Evolutionary conservation across 495 filamentous ascomycete genomes (phyloP), one percentile per base, ranked within the genome.

Genomic region (Talaromyces liani): DNA sequence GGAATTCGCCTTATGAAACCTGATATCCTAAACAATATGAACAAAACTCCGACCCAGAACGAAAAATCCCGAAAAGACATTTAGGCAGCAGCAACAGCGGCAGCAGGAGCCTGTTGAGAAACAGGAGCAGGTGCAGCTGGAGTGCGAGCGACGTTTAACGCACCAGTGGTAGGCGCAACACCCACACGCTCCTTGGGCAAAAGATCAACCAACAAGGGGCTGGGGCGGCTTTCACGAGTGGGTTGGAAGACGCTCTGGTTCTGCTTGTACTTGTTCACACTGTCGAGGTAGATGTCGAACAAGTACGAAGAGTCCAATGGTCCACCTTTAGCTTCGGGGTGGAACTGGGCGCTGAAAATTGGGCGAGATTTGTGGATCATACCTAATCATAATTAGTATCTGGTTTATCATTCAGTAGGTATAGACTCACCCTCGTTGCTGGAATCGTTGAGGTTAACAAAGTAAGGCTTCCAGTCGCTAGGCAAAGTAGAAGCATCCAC

Each of bases 301-400:
- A 98, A 84, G 75, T 95, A 98, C 0, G 90, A 83, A 29, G 89
- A 93, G 78, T 98, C 94, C 71, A 95, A 85, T 25, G 94, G 94
- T 60, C 95, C 94, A 49, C 94, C 94, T 78, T 95, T 94, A 60
- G 94, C 95, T 77, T 98, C 94, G 39, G 94, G 94, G 72, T 98
- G 94, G 85, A 98, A 98, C 75, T 98, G 94, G 62, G 93, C 96
- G 65, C 89, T 91, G 84, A 98, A 98, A 73, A 98, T 98, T 36
- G 94, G 95, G 49, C 95, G 90, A 54, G 90, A 90, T 73, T 88
- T 90, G 83, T 98, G 94, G 71, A 97, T 92, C 87, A 97, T 92
- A 60, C 85, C 81, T 76, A 22, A n/a, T 24, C 22, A 24, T 2
- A n/a, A 29, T 59, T 14, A 61, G 24, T 24, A 36, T 4, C n/a